Evolutionary conservation across 805 yeast species (phyloP), one percentile per base, ranked within the genome.

Genomic region (Wickerhamomyces chambardii): DNA sequence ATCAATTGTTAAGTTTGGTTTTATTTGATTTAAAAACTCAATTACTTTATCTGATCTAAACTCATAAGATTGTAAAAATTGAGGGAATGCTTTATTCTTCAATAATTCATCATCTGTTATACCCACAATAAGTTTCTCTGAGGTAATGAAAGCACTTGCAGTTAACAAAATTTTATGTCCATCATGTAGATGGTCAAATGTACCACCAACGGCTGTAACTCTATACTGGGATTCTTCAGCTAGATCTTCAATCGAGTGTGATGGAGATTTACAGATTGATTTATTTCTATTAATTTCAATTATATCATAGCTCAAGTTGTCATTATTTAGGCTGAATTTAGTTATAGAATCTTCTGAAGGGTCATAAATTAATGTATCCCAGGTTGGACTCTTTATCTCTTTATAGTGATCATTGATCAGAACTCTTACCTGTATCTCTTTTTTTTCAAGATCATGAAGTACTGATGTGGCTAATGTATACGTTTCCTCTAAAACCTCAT

Each of bases 101-200:
- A 92, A 64, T 28, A 92, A 59, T 35, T 74, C 74, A 10, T 75
- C 72, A 10, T 87, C 95, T 0, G 97, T 86, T 4, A 92, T 64
- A 0, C 98, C 99, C 6, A 92, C 66, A 33, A 90, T 81, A 12
- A 92, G 60, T 17, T 56, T 59, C 2, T 55, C 45, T 3, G 57
- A 47, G 0, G 94, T 66, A 7, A 84, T 43, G 48, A 77, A 86
- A 0, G 77, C 74, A 0, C 95, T 68, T 39, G 84, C 64, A 0
- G 92, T 78, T 9, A 92, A 64, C 19, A 92, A 63, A 21, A 92
- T 80, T 55, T 84, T 85, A 58, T 92, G 99, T 0, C 97, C 99
- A 51, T 83, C 95, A 48, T 92, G 99, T 27, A 92, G 52, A 58
- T 92, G 97, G 52, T 92, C 99, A 61, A 92, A 92, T 0, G 98